Conservation (phyloP, 2,329 filamentous ascomycete genomes). For the Teratosphaeria nubilosa region DNA sequence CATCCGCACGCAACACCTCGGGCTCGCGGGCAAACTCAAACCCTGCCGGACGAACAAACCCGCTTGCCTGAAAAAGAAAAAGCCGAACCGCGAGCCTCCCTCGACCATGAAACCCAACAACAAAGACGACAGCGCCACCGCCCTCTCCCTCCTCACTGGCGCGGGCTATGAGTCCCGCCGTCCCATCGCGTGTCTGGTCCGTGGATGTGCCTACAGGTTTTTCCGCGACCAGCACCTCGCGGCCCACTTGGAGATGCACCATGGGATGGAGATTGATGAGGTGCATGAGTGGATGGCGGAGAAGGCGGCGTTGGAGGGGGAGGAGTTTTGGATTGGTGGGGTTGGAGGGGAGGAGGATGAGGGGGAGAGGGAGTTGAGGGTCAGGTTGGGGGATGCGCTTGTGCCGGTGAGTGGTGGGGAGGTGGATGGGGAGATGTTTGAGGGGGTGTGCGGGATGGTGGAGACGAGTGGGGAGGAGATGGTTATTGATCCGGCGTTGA, state of each 20-base stretch:
- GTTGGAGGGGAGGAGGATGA: conserved; percentile 1
- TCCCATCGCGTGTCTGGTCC: conserved; percentile 42
- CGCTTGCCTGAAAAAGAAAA: conserved; percentile 1
- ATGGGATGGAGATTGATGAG: conserved; percentile 31
- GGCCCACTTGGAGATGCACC: conserved; percentile 42
- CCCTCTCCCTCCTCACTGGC: conserved; percentile 41
- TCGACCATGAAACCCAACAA: conserved; percentile 4
- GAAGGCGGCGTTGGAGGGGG: conserved; percentile 31
- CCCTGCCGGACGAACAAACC: conserved; percentile 1
- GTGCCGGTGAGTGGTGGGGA: neutral
- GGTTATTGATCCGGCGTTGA: conserved; percentile 2
- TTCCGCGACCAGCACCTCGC: conserved; percentile 48
- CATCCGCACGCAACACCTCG: conserved; percentile 69
- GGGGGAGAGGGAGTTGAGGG: neutral
- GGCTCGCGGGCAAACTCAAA: conserved; percentile 29
- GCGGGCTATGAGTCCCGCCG: conserved; percentile 43
- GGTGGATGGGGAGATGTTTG: neutral
- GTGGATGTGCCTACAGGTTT: conserved; percentile 45
- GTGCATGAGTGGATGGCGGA: conserved; percentile 28
- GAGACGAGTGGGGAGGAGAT: neutral
- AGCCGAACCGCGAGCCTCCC: neutral
- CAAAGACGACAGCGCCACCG: neutral
- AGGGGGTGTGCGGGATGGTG: neutral
- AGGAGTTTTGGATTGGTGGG: conserved; percentile 38
- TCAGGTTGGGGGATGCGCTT: neutral